Base-by-base conservation (phyloP, 768 basidiomycete genomes). In the Rhodosporidiobolus sp. region DNA sequence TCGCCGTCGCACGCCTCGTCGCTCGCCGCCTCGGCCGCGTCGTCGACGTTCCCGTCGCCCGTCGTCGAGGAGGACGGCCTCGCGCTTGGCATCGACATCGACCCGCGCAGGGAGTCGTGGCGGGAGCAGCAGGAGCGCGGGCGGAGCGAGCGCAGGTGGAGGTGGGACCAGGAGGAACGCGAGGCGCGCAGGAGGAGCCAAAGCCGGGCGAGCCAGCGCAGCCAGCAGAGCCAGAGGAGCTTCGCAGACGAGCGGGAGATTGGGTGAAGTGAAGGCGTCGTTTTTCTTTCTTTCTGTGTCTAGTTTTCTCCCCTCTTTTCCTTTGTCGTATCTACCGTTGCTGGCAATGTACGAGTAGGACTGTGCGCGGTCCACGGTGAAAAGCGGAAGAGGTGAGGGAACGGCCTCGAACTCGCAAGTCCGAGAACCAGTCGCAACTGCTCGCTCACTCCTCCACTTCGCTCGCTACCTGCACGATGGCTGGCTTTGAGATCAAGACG, bases 371-470 rank as follows among this genome's bases (percentile, higher is more conserved):
- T 38, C 14, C 22, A 43, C 3, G 3, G 35, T 20, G 35, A 2
- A 35, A 19, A 26, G 35, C n/a, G n/a, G 35, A 35, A 32, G 34
- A 20, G 56, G 17, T 22, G 56, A 16, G 35, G 38, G 26, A 43
- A 38, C n/a, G 12, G 52, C 7, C n/a, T 53, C n/a, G 12, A n/a
- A 26, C n/a, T 14, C 7, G 38, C 38, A 43, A 43, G 38, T 76
- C 63, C 65, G 56, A 70, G 53, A 71, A 76, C 59, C 75, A 76
- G 63, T 58, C 63, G n/a, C n/a, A n/a, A n/a, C 70, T 72, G 56
- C 62, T 70, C 46, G 45, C 38, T 30, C 24, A 43, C n/a, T 24
- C 43, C 1, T 26, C 30, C 60, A 11, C 59, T 22, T 16, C 34
- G 35, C 26, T 26, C 24, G 43, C 24, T n/a, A 22, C 38, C 14